Base-by-base conservation (phyloP, 306 rosid species). In the Cyamopsis tetragonoloba region DNA sequence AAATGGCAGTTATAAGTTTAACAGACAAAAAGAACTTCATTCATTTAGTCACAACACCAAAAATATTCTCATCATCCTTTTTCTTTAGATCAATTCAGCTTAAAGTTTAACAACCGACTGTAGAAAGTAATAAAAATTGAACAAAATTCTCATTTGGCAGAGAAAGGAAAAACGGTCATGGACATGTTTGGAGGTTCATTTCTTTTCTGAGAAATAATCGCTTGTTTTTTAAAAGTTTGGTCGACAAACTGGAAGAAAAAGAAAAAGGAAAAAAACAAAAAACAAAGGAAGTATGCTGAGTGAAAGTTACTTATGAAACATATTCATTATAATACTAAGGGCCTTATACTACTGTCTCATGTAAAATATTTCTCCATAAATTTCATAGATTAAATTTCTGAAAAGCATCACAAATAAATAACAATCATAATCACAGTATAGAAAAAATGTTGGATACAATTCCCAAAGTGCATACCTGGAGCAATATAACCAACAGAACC, bases 401-500 rank as follows among this genome's bases (percentile, higher is more conserved):
- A 41, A 37, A 55, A 62, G 24, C 4, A 4, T 10, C 10, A 26
- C 10, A 31, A 22, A 27, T 2, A 31, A 12, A 12, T 23, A 28
- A 35, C 15, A 43, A 47, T 18, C 17, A 2, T 2, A 30, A 50
- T 22, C 34, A 54, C 70, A 48, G 12, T 39, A 48, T 24, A 50
- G 20, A 58, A 70, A n/a, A 47, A 41, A 22, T 34, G 8, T 20
- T 61, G 79, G 42, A 60, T 44, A 44, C 3, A 23, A 3, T 66
- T 57, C 35, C 22, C 10, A 12, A 58, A 65, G 70, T 26, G 74
- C 85, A 41, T 81, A 93, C 97, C 99, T 9, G 97, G 99, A 72
- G 99, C 96, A 38, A 93, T 90, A 23, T 93, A 93, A 68, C 99
- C 99, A 42, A 89, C 49, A 7, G 99, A 88, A 3, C 97, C 99